Evolutionary conservation across 1,284 basidiomycete genomes (phyloP), one percentile per base, ranked within the genome.

Genomic region (Pyrrhoderma lamaoense): DNA sequence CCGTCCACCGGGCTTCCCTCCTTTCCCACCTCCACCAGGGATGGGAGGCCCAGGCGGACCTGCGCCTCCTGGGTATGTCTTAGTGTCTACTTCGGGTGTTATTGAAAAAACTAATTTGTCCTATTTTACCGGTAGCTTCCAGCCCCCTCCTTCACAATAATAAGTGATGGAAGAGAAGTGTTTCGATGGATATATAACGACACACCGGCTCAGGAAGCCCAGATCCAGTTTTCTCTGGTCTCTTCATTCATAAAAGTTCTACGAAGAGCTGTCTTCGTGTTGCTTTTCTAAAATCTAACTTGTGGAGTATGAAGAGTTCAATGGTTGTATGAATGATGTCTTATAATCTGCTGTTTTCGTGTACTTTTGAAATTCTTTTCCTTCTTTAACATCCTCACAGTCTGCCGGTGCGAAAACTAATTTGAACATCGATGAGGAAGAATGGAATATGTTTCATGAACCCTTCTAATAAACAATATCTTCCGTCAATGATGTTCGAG

Each of bases 1-100:
- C 76, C 74, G 86, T 53, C 87, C 87, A 18, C 86, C 85, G 55
- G 85, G 86, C 31, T 89, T 91, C 73, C 79, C 82, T 38, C 73
- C 72, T n/a, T 74, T 74, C 66, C 70, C 72, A 39, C 85, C 88
- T 40, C 85, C 86, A 48, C 83, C 85, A 49, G 86, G 87, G 8
- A 89, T 89, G 64, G 76, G 70, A 56, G 87, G 84, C 4, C 85
- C 87, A 56, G 45, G 45, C 31, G 51, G 36, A 27, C 89, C 90
- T 63, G 27, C 27, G 11, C 75, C 76, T 60, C 89, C 90, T 64
- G 90, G 91, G 90, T 93, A 68, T 71, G 79, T 67, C 25, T 11
- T 23, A 23, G 19, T 39, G 18, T 18, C 45, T 70, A 67, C 16
- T 70, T 70, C 57, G 67, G 67, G 44, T 68, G 65, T 49, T 40